phyloP scores from a whole-genome alignment of 2,329 filamentous ascomycete species.

The Cytospora piceae region DNA sequence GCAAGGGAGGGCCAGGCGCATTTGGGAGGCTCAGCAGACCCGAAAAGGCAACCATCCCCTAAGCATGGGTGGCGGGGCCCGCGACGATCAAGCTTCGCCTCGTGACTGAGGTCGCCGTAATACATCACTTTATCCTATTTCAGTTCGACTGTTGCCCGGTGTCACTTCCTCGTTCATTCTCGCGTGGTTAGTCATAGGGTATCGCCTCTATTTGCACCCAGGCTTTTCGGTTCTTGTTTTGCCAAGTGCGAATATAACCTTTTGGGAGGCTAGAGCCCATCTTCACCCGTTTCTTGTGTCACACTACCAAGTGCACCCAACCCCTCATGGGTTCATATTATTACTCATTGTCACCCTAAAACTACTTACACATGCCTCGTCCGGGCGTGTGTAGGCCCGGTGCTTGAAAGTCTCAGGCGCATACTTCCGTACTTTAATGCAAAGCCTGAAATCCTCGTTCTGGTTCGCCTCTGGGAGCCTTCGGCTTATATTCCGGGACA shows the following conservation, averaged over 20 bases:
- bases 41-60: not conserved
- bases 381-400: not conserved
- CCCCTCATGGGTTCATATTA: not conserved
- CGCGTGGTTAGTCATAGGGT: not conserved
- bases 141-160: not conserved
- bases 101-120: not conserved
- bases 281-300: not conserved
- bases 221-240: not conserved
- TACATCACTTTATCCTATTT: not conserved
- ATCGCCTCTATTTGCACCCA: not conserved
- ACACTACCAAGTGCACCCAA: constrained; percentile 3
- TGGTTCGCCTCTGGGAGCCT: constrained; percentile 6
- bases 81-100: not conserved
- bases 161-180: not conserved
- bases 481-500: constrained; percentile 23
- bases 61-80: not conserved
- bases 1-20: not conserved
- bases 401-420: constrained; percentile 12
- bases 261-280: not conserved
- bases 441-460: not conserved
- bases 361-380: not conserved
- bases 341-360: not conserved
- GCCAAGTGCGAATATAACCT: not conserved
- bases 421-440: not conserved
- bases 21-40: constrained; percentile 1